phyloP scores from a whole-genome alignment of 805 yeast genomes.

The Candida dajiaensis region DNA sequence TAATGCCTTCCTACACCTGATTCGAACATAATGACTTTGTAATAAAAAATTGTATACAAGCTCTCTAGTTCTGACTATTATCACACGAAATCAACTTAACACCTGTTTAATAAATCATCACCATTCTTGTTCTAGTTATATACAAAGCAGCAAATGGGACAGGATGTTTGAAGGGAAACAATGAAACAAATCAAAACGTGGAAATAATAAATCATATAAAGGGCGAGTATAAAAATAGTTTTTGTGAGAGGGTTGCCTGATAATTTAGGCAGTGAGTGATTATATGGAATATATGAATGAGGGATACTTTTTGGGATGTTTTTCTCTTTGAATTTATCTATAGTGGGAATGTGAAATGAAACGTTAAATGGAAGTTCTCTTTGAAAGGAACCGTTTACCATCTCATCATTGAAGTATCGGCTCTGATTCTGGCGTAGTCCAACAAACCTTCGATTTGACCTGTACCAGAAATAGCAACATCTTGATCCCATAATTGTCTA shows the following conservation, averaged over 20 bases:
- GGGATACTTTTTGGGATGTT: neutral
- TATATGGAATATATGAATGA: neutral
- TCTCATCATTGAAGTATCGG: constrained; percentile 87
- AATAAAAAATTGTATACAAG: neutral
- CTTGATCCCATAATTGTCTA: constrained; percentile 75
- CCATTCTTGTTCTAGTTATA: neutral
- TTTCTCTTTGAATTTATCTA: neutral
- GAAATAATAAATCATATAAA: neutral
- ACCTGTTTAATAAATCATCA: neutral
- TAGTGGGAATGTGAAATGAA: neutral
- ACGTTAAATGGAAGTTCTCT: neutral
- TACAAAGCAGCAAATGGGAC: neutral
- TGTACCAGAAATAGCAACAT: constrained; percentile 74
- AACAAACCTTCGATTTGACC: constrained; percentile 83
- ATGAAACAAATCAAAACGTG: neutral
- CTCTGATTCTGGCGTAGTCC: constrained; percentile 83
- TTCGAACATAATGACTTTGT: neutral
- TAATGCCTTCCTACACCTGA: neutral
- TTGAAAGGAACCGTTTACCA: constrained; percentile 34
- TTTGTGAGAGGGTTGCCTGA: neutral
- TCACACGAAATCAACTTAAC: neutral
- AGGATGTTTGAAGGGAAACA: neutral
- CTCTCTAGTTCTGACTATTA: neutral
- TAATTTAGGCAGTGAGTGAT: neutral
- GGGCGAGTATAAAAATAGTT: neutral